Evolutionary conservation across 306 rosid species (phyloP).

Genomic region (Gynostemma pentaphyllum): DNA sequence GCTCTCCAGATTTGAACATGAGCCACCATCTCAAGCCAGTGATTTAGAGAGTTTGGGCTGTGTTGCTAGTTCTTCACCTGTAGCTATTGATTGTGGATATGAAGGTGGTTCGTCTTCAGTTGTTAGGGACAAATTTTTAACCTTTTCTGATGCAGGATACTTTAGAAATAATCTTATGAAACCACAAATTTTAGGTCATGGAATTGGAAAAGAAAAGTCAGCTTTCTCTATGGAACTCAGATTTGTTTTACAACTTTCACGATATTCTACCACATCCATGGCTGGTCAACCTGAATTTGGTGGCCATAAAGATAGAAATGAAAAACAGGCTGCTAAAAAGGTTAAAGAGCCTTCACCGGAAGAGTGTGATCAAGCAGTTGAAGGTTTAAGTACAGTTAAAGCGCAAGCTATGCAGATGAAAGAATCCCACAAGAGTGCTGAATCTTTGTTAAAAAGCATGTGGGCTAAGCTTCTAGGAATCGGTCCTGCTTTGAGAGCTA

Average conservation of each 20-base stretch:
- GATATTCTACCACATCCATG: conserved; percentile 33
- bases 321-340: conserved; percentile 29
- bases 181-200: conserved; percentile 3
- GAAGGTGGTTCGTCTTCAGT: conserved; percentile 11
- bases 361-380: conserved; percentile 93
- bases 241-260: conserved; percentile 30
- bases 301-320: conserved; percentile 20
- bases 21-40: conserved; percentile 7
- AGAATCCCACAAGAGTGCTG: conserved; percentile 35
- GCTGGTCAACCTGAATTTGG: conserved; percentile 30
- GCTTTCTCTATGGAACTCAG: conserved; percentile 20
- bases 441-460: conserved; percentile 32
- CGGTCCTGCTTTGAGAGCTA: conserved; percentile 75
- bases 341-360: conserved; percentile 81
- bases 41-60: conserved; percentile 5
- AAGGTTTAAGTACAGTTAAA: conserved; percentile 68
- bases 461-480: conserved; percentile 67
- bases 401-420: conserved; percentile 74
- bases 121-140: conserved; percentile 7
- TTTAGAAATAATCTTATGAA: conserved; percentile 2
- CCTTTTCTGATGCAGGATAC: conserved; percentile 15
- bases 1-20: conserved; percentile 23
- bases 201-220: conserved; percentile 13
- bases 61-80: not conserved
- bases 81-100: not conserved